Conservation (phyloP, 768 basidiomycete species). For the Russula foetens region DNA sequence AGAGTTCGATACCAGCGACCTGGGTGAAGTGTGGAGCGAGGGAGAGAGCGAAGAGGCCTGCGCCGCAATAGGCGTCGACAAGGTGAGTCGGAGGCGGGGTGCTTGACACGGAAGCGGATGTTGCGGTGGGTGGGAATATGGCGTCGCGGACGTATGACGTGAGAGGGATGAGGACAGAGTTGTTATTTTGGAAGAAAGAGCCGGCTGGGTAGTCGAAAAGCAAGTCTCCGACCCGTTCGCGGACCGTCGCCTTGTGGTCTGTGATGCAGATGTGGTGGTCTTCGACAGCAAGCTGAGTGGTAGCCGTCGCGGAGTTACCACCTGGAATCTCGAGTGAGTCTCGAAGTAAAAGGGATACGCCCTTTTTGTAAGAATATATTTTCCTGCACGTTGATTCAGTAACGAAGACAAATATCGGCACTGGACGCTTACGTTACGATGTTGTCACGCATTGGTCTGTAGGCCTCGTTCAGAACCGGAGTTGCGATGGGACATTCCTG, state of each 20-base stretch:
- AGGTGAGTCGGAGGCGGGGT: slow-evolving; percentile 58
- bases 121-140: slow-evolving; percentile 38
- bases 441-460: slow-evolving; percentile 50
- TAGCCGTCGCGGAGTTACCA: slow-evolving; percentile 22
- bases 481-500: slow-evolving; percentile 94
- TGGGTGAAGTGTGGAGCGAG: slow-evolving; percentile 65
- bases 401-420: neutral
- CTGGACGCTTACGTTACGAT: slow-evolving; percentile 51
- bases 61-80: slow-evolving; percentile 92
- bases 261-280: slow-evolving; percentile 74
- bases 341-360: slow-evolving; percentile 84
- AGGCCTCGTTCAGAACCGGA: slow-evolving; percentile 61
- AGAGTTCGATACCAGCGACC: slow-evolving; percentile 88
- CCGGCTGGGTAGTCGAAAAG: slow-evolving; percentile 81
- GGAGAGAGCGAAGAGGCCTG: slow-evolving; percentile 79
- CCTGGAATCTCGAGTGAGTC: slow-evolving; percentile 53
- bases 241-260: slow-evolving; percentile 69
- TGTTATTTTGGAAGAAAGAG: slow-evolving; percentile 99
- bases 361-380: slow-evolving; percentile 72
- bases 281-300: slow-evolving; percentile 23
- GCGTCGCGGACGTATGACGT: slow-evolving; percentile 76
- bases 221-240: slow-evolving; percentile 75
- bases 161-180: slow-evolving; percentile 77
- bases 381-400: slow-evolving; percentile 38
- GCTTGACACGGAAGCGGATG: slow-evolving; percentile 5